Conservation (phyloP, 2,329 filamentous ascomycete species). For the Paraphaeosphaeria minitans region DNA sequence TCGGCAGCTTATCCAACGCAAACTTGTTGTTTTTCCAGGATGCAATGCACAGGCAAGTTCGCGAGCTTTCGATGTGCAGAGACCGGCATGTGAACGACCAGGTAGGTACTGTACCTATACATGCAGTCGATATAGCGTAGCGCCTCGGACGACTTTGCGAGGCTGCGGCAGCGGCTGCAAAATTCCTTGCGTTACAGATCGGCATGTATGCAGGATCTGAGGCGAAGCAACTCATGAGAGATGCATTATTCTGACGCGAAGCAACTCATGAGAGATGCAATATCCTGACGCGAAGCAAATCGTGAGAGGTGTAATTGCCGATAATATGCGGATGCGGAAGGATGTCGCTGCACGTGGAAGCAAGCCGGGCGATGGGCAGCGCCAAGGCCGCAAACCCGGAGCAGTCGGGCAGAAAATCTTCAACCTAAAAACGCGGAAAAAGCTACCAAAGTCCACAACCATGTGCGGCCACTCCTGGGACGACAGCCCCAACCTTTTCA, state of each 20-base stretch:
- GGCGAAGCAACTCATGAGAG: not conserved
- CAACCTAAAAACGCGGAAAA: slow-evolving; percentile 5
- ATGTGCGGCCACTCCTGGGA: slow-evolving; percentile 19
- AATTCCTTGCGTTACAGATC: slow-evolving; percentile 4
- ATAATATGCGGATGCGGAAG: not conserved
- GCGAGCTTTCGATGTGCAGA: too few species aligned
- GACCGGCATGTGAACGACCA: too few species aligned
- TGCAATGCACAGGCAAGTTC: too few species aligned
- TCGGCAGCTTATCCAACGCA: too few species aligned
- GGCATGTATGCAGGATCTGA: not conserved
- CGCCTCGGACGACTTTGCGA: not conserved
- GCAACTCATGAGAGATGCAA: not conserved
- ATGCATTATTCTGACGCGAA: not conserved
- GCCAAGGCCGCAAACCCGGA: slow-evolving; percentile 9
- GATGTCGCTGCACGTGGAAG: slow-evolving; percentile 6
- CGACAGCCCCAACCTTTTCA: slow-evolving; percentile 10
- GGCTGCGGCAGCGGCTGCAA: not conserved
- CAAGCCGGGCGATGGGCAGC: not conserved
- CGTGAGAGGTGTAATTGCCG: not conserved
- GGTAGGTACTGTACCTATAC: too few species aligned
- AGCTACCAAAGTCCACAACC: slow-evolving; percentile 18
- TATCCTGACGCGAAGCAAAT: slow-evolving; percentile 3
- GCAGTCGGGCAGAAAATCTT: slow-evolving; percentile 15
- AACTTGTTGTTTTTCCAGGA: too few species aligned
- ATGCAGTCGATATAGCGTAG: too few species aligned